These are phyloP conservation scores for Diaporthe humulicola DNA, from an alignment of 2,329 filamentous ascomycete species.

Conservation along the genomic window DNA sequence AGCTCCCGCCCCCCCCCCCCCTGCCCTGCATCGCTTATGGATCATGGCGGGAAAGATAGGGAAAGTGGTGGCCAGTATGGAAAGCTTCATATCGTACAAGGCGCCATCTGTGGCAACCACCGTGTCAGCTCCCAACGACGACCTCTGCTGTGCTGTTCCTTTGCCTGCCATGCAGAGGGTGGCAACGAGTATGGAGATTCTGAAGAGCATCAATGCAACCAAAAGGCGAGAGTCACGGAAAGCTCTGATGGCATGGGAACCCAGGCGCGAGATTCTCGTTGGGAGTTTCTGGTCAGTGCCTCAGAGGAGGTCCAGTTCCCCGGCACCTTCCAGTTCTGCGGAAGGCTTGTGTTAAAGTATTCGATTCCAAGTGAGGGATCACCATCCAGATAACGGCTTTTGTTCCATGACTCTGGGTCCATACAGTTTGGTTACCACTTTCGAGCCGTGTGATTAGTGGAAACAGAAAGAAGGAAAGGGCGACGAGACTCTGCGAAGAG, in stretches of 20 bases:
- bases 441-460: not conserved
- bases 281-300: not conserved
- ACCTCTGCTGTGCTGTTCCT: conserved; percentile 3
- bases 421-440: conserved; percentile 4
- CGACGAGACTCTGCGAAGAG: not conserved
- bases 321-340: not conserved
- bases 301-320: not conserved
- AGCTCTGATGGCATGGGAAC: conserved; percentile 45
- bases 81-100: conserved; percentile 42
- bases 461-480: not conserved
- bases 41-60: conserved; percentile 40
- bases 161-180: conserved; percentile 38
- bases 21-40: conserved; percentile 35
- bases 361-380: not conserved
- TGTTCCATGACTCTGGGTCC: not conserved
- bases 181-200: conserved; percentile 41
- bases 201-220: conserved; percentile 37
- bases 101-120: conserved; percentile 38
- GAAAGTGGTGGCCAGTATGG: conserved; percentile 37
- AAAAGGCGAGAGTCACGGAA: conserved; percentile 45
- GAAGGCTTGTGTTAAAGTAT: not conserved
- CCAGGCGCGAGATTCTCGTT: conserved; percentile 35
- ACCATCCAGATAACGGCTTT: not conserved
- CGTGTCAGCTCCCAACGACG: not conserved
- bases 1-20: conserved; percentile 23